Percentiles rank a stretch among this genome's conserved stretches.
Evolutionary conservation across 192 early-diverging fungal genomes (phyloP).

Genomic region (Glomus cerebriforme): DNA sequence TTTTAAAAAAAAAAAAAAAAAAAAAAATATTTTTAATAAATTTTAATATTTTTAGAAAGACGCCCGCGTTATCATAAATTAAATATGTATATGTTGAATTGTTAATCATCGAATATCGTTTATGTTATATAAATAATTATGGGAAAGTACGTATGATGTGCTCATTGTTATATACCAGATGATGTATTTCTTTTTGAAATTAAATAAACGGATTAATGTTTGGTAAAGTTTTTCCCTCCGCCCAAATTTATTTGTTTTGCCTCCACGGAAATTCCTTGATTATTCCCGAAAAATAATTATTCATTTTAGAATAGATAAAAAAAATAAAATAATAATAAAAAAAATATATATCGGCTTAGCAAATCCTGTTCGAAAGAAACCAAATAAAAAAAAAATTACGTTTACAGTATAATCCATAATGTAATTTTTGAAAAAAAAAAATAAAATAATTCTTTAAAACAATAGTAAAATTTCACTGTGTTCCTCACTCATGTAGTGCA

Average conservation of each 20-base stretch:
- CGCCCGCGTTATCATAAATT: too few relatives aligned
- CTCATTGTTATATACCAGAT: background rate
- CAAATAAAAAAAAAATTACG: background rate
- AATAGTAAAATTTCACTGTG: background rate
- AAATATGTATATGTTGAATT: too few relatives aligned
- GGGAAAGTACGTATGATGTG: background rate
- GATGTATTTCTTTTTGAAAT: background rate
- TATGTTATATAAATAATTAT: background rate
- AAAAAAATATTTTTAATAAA: too few relatives aligned
- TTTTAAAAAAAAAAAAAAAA: background rate
- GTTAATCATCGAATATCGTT: too few relatives aligned
- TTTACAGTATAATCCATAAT: background rate
- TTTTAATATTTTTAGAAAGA: background rate
- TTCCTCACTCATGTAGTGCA: background rate
- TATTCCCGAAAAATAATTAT: background rate
- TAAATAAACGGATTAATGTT: background rate
- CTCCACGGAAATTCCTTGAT: background rate
- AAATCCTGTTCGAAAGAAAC: background rate
- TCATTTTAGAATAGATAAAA: background rate
- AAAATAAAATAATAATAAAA: background rate
- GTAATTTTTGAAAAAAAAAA: background rate
- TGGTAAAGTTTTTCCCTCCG: background rate
- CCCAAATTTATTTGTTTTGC: background rate
- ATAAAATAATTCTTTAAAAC: background rate
- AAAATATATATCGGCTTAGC: background rate